These are phyloP conservation scores for Wickerhamiella siamensis DNA, from an alignment of 805 yeast genomes.

Conservation along the genomic window DNA sequence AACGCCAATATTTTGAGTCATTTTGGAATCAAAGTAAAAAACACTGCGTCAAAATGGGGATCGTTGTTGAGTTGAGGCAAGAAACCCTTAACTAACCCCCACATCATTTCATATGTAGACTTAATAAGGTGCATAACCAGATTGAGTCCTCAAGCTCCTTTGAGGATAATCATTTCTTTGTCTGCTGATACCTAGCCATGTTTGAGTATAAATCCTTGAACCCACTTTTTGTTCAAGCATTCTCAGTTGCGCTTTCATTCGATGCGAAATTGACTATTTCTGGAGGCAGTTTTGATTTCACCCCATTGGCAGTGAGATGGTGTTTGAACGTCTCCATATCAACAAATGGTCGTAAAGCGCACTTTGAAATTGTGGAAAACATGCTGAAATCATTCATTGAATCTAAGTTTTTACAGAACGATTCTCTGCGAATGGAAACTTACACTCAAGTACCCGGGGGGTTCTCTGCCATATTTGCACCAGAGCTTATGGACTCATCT, in stretches of 20 bases:
- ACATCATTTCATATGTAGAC: too few species aligned
- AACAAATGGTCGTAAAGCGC: not conserved
- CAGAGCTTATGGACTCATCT: conserved; percentile 1
- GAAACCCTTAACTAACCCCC: too few species aligned
- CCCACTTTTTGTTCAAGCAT: not conserved
- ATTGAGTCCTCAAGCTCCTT: too few species aligned
- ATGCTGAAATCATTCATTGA: not conserved
- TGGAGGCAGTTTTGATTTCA: not conserved
- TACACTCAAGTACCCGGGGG: conserved; percentile 3
- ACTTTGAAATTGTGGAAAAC: not conserved
- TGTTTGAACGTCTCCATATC: not conserved
- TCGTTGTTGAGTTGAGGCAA: too few species aligned
- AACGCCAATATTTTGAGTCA: conserved; percentile 20
- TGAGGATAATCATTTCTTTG: too few species aligned
- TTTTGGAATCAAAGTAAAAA: too few species aligned
- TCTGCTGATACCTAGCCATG: too few species aligned
- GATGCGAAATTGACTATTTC: not conserved
- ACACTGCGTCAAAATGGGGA: too few species aligned
- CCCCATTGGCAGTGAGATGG: not conserved
- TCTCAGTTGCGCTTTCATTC: not conserved
- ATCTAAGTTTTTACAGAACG: not conserved
- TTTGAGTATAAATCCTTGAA: not conserved
- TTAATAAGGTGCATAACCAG: too few species aligned
- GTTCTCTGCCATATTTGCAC: not conserved
- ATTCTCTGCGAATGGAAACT: not conserved